Evolutionary conservation across 2,329 filamentous ascomycete genomes (phyloP).

Genomic region (Byssothecium circinans): DNA sequence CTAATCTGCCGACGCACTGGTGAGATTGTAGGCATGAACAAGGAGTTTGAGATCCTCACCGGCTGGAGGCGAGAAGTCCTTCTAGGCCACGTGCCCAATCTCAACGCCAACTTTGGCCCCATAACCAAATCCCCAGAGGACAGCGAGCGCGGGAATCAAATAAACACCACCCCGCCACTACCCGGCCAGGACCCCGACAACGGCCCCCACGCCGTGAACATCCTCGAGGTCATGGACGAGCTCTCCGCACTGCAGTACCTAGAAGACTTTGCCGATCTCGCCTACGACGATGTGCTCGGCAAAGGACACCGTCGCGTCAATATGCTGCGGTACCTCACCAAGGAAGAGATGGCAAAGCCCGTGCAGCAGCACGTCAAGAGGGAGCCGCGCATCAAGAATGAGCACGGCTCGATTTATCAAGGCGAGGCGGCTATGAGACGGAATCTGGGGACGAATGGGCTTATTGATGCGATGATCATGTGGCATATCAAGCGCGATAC

Average conservation of each 20-base stretch:
- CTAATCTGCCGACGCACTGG: constrained; percentile 90
- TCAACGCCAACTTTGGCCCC: constrained; percentile 77
- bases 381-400: constrained; percentile 34
- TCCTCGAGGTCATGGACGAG: constrained; percentile 90
- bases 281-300: constrained; percentile 87
- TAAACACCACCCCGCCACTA: constrained; percentile 51
- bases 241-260: constrained; percentile 94
- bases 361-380: constrained; percentile 21
- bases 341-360: constrained; percentile 36
- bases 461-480: constrained; percentile 92
- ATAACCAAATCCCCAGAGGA: constrained; percentile 38
- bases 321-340: constrained; percentile 78
- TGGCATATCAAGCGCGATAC: constrained; percentile 97
- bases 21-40: constrained; percentile 92
- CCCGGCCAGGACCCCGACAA: constrained; percentile 36
- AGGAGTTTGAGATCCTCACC: constrained; percentile 94
- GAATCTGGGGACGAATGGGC: constrained; percentile 77
- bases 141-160: constrained; percentile 42
- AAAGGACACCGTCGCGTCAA: constrained; percentile 82
- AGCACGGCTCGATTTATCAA: constrained; percentile 42
- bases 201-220: constrained; percentile 74
- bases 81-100: constrained; percentile 81
- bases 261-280: constrained; percentile 89
- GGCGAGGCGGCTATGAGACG: constrained; percentile 80
- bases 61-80: constrained; percentile 92